Evolutionary conservation across 2,329 filamentous ascomycete species (phyloP).

Genomic region (Fusarium tuaranense): DNA sequence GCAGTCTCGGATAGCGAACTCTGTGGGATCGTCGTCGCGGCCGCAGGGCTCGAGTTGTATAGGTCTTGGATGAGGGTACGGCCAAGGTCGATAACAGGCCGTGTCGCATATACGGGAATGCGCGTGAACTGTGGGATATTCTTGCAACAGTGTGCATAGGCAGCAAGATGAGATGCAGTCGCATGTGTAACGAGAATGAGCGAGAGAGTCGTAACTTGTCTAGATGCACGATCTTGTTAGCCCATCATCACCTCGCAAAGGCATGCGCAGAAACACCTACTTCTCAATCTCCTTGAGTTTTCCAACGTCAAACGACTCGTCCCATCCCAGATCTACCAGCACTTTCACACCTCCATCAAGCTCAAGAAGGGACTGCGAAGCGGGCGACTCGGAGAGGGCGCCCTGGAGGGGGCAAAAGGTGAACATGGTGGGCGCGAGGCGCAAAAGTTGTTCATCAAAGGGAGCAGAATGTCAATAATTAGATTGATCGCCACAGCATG

Average conservation of each 20-base stretch:
- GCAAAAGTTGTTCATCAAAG: constrained; percentile 22
- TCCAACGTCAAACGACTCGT: constrained; percentile 85
- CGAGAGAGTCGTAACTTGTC: constrained; percentile 91
- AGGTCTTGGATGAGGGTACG: constrained; percentile 92
- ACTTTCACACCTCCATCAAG: constrained; percentile 97
- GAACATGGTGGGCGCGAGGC: constrained; percentile 80
- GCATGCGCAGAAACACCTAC: constrained; percentile 59
- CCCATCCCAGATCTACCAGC: constrained; percentile 95
- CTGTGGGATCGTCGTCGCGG: constrained; percentile 83
- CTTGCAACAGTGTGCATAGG: constrained; percentile 97
- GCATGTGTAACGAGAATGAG: constrained; percentile 95
- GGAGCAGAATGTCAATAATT: constrained; percentile 8
- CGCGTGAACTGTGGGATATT: constrained; percentile 91
- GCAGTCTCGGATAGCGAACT: constrained; percentile 75
- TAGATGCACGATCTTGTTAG: constrained; percentile 51
- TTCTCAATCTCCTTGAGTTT: constrained; percentile 91
- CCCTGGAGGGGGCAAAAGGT: constrained; percentile 94
- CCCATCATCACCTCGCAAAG: constrained; percentile 6
- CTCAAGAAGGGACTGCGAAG: constrained; percentile 95
- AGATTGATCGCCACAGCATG: constrained; percentile 38
- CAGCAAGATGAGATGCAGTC: constrained; percentile 89
- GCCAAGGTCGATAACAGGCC: constrained; percentile 91
- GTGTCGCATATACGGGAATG: constrained; percentile 94
- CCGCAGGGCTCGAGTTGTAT: constrained; percentile 89
- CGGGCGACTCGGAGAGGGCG: constrained; percentile 86